A percentile compares a stretch with the other conserved stretches of the same genome.
Evolutionary conservation across 2,329 filamentous ascomycete genomes (phyloP).

Genomic region (Neofusicoccum ribis): DNA sequence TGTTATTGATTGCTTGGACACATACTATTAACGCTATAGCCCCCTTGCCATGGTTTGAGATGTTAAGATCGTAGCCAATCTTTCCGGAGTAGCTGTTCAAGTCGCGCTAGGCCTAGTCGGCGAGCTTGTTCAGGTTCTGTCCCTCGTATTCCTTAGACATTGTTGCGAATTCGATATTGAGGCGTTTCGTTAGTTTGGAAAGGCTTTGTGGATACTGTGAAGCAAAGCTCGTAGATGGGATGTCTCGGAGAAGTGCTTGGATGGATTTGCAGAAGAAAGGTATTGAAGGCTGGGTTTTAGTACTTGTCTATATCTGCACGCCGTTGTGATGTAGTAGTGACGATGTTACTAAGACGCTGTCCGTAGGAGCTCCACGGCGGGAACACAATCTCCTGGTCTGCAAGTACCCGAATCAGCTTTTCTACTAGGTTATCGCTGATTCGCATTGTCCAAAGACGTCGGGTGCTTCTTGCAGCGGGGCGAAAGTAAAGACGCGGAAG

Average conservation of each 20-base stretch:
- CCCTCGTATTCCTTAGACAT: constrained; percentile 11
- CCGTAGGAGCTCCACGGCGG: not conserved
- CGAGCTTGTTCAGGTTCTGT: constrained; percentile 35
- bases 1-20: not conserved
- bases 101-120: constrained; percentile 51
- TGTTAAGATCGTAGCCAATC: constrained; percentile 22
- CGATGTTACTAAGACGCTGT: not conserved
- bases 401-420: not conserved
- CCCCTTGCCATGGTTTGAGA: constrained; percentile 17
- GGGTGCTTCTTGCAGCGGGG: not conserved
- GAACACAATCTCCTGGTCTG: not conserved
- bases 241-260: not conserved
- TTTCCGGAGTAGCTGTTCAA: constrained; percentile 47
- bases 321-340: not conserved
- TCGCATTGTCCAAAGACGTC: not conserved
- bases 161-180: not conserved
- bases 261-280: not conserved
- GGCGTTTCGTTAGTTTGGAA: not conserved
- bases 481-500: not conserved
- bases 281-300: not conserved
- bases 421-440: not conserved
- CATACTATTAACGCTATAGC: constrained; percentile 42
- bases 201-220: not conserved
- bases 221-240: not conserved
- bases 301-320: not conserved